Evolutionary conservation across 176 grass and related monocot species (phyloP), one percentile per base, ranked within the genome.

Genomic region (Aegilops speltoides): DNA sequence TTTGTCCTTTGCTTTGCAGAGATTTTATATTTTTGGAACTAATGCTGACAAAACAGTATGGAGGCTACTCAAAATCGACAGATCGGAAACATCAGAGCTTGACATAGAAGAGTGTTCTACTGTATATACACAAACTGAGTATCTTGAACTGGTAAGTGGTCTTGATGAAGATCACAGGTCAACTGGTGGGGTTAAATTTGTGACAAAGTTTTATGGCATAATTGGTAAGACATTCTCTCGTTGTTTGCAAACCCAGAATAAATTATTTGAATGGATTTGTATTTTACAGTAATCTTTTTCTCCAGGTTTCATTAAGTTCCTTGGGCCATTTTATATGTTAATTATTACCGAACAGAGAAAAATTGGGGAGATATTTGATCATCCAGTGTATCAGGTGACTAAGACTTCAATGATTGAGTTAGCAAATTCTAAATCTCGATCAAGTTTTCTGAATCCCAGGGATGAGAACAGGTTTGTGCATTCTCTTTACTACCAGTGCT

Each of bases 261-360:
- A 59, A 46, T 69, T 76, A 82, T 17, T 59, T 54, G 8, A 48
- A 74, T 65, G 3, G 2, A 28, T 57, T 20, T 85, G 4, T 41
- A 64, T 83, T 87, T 89, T 23, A 68, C 87, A 43, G 38, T 24
- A 10, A 26, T 83, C 56, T 73, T 68, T 65, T 8, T 73, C 41
- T n/a, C 17, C 85, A 98, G 96, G 96, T 89, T 96, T 95, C 77
- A 86, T 98, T 29, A 98, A 92, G 60, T 96, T 98, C 14, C 84
- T 96, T 75, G 96, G 93, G 31, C 93, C 96, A 23, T 98, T 89
- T 81, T 98, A 98, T 76, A 98, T 98, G 93, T 68, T 96, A 84
- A 85, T 98, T 82, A 91, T 98, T 82, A 98, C 96, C 0, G 90
- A 94, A 63, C 88, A 84, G 34, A 91, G 88, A 76, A 83, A 85